These are phyloP conservation scores for Bimuria novae-zelandiae DNA, from an alignment of 2,329 filamentous ascomycete genomes.

Conservation along the genomic window DNA sequence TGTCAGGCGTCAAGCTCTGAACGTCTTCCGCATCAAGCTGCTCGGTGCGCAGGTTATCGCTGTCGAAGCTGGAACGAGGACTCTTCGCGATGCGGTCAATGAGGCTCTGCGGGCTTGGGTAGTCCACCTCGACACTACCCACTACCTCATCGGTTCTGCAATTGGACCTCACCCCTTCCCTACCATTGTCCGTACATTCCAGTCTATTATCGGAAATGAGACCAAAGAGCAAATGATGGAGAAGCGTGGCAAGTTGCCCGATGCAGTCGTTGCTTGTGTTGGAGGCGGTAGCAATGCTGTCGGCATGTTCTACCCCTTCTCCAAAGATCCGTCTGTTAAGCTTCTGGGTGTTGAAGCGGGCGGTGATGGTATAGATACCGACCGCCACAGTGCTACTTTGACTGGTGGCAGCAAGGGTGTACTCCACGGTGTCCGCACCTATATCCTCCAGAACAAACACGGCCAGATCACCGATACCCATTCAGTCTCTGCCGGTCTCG, in stretches of 20 bases:
- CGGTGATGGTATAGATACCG: conserved; percentile 87
- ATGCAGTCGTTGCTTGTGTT: conserved; percentile 95
- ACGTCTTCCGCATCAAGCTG: conserved; percentile 98
- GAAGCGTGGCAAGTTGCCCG: conserved; percentile 84
- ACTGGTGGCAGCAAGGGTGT: conserved; percentile 88
- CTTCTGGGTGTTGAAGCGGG: conserved; percentile 93
- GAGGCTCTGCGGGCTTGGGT: conserved; percentile 96
- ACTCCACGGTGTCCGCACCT: conserved; percentile 92
- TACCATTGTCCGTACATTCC: conserved; percentile 95
- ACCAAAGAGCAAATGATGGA: conserved; percentile 90
- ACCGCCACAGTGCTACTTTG: conserved; percentile 84
- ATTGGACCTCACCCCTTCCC: conserved; percentile 98
- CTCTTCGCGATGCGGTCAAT: conserved; percentile 73
- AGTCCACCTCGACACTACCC: conserved; percentile 86
- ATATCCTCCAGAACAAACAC: conserved; percentile 88
- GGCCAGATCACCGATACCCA: conserved; percentile 96
- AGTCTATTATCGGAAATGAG: conserved; percentile 93
- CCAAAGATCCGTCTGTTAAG: conserved; percentile 81
- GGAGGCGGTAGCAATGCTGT: conserved; percentile 93
- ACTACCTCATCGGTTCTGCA: conserved; percentile 97
- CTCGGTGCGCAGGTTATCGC: conserved; percentile 91
- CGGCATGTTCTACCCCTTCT: conserved; percentile 98
- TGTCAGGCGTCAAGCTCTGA: conserved; percentile 91
- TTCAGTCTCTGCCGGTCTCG: conserved; percentile 92
- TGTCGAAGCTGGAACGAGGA: conserved; percentile 84